phyloP scores from a whole-genome alignment of 306 rosid genomes.

The Cucumis hystrix region DNA sequence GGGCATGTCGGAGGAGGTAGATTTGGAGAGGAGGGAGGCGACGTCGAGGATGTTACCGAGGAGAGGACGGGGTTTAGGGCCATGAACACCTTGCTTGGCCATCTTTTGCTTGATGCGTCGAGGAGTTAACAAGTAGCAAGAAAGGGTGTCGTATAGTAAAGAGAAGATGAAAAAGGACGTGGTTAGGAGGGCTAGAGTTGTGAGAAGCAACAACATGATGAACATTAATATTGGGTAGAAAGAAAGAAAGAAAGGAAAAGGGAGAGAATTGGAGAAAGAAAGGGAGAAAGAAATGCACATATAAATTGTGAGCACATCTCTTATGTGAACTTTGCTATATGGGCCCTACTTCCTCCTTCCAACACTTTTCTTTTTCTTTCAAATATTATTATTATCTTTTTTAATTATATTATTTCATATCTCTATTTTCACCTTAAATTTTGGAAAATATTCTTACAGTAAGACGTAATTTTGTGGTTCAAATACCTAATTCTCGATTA shows the following conservation, averaged over 20 bases:
- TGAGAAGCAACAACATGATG: neutral
- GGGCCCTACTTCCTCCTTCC: neutral
- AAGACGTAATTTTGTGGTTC: too few relatives aligned
- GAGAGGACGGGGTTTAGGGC: slow-evolving; percentile 69
- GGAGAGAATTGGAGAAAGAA: neutral
- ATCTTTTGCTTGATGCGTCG: slow-evolving; percentile 54
- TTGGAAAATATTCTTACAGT: too few relatives aligned
- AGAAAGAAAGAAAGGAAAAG: too few relatives aligned
- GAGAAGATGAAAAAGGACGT: slow-evolving; percentile 32
- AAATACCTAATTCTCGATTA: too few relatives aligned
- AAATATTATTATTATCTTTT: too few relatives aligned
- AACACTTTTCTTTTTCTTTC: neutral
- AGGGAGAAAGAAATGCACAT: neutral
- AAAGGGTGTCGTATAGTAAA: slow-evolving; percentile 30
- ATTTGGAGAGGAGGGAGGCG: slow-evolving; percentile 49
- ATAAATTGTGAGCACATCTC: neutral
- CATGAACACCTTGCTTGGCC: slow-evolving; percentile 86
- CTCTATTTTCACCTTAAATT: too few relatives aligned
- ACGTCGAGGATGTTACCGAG: slow-evolving; percentile 75
- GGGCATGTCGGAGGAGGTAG: slow-evolving; percentile 73
- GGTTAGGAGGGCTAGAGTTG: neutral
- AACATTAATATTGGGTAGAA: neutral
- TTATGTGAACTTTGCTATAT: neutral
- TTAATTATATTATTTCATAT: too few relatives aligned
- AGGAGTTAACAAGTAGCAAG: slow-evolving; percentile 56